phyloP scores from a whole-genome alignment of 2,329 filamentous ascomycete genomes.

The Thermoascus crustaceus region DNA sequence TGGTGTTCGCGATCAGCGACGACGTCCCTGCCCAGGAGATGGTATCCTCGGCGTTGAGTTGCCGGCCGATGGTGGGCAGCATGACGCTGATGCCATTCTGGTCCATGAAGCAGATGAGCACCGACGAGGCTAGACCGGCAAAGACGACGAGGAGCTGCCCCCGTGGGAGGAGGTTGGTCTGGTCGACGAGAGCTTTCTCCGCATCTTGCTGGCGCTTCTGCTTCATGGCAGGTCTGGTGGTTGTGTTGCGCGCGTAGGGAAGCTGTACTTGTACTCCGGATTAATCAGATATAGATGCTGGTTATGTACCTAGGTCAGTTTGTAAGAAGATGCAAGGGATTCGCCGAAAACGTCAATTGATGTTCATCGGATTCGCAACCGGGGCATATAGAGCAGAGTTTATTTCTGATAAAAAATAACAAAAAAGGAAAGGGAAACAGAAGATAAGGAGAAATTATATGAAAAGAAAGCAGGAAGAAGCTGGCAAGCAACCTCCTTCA shows the following conservation, averaged over 20 bases:
- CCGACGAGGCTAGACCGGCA: conserved; percentile 42
- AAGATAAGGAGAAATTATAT: too few relatives aligned
- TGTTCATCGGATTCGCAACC: too few relatives aligned
- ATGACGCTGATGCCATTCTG: conserved; percentile 49
- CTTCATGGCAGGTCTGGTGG: conserved; percentile 11
- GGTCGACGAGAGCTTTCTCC: conserved; percentile 44
- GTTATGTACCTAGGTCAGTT: too few relatives aligned
- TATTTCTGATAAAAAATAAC: too few relatives aligned
- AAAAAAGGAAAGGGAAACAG: too few relatives aligned
- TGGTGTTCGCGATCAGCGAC: conserved; percentile 58
- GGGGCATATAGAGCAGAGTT: too few relatives aligned
- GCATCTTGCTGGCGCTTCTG: conserved; percentile 30
- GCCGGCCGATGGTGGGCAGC: conserved; percentile 45
- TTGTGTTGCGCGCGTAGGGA: conserved; percentile 6
- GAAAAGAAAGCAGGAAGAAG: too few relatives aligned
- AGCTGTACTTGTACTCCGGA: too few relatives aligned
- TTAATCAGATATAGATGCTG: too few relatives aligned
- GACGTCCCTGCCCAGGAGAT: conserved; percentile 66
- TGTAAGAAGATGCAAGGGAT: too few relatives aligned
- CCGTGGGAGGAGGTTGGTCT: conserved; percentile 50
- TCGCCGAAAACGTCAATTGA: too few relatives aligned
- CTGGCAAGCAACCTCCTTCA: too few relatives aligned
- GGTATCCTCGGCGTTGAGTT: conserved; percentile 36
- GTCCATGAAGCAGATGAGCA: conserved; percentile 50
- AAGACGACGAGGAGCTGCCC: conserved; percentile 43